Evolutionary conservation across 257 asterid genomes (phyloP).

Genomic region (Schizonepeta tenuifolia): DNA sequence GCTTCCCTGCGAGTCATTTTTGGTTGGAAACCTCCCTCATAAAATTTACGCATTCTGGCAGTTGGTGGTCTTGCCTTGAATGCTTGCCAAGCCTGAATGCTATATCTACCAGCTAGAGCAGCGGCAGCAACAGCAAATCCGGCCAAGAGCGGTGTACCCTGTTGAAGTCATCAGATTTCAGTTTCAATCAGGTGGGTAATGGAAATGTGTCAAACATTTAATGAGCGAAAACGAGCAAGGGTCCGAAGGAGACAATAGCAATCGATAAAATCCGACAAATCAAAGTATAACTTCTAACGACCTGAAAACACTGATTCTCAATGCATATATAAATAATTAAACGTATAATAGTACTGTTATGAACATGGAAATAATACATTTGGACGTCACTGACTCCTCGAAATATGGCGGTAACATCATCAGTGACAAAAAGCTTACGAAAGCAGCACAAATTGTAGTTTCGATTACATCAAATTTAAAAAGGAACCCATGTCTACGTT

Average conservation of each 20-base stretch:
- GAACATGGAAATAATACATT: not conserved
- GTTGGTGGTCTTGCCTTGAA: slow-evolving; percentile 86
- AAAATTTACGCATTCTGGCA: slow-evolving; percentile 75
- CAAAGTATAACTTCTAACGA: not conserved
- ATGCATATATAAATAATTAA: not conserved
- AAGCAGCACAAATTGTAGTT: not conserved
- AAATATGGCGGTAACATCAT: not conserved
- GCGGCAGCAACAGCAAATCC: slow-evolving; percentile 80
- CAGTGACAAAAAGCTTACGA: not conserved
- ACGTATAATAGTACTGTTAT: not conserved
- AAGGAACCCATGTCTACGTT: not conserved
- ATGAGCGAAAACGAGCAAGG: no score
- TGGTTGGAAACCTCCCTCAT: slow-evolving; percentile 92
- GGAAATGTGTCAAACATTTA: not conserved
- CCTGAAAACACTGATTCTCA: not conserved
- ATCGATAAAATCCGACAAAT: not conserved
- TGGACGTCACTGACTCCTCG: not conserved
- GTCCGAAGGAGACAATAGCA: no score
- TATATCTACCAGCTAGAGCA: slow-evolving; percentile 77
- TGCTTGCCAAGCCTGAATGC: slow-evolving; percentile 87
- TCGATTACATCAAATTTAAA: not conserved
- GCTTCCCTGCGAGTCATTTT: slow-evolving; percentile 90
- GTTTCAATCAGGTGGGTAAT: slow-evolving; percentile 23
- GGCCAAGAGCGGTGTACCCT: slow-evolving; percentile 68
- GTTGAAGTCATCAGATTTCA: slow-evolving; percentile 35